phyloP scores from a whole-genome alignment of 768 basidiomycete genomes.

The Russula compacta region DNA sequence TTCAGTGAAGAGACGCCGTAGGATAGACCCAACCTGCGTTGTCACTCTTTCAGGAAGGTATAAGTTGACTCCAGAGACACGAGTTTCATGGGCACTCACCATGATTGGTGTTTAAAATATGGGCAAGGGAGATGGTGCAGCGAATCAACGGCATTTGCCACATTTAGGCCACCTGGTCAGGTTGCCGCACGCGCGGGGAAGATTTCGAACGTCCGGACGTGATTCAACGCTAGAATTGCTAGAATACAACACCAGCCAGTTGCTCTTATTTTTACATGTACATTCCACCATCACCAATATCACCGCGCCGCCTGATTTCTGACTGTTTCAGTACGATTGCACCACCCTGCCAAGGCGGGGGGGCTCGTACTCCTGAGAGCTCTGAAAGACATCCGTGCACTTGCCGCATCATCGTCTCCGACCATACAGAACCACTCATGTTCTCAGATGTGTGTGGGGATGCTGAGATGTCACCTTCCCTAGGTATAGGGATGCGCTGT shows the following conservation, averaged over 20 bases:
- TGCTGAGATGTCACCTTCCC: not conserved
- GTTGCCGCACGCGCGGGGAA: not conserved
- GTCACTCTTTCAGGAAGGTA: conserved; percentile 33
- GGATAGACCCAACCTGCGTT: conserved; percentile 36
- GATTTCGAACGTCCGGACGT: not conserved
- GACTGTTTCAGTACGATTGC: not conserved
- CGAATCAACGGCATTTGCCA: not conserved
- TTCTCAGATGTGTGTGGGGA: not conserved
- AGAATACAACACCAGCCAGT: not conserved
- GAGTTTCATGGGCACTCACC: conserved; percentile 3
- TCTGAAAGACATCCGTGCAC: conserved; percentile 5
- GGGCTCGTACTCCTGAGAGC: not conserved
- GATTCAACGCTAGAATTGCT: not conserved
- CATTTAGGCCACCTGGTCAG: not conserved
- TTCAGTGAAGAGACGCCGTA: not conserved
- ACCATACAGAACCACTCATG: conserved; percentile 1
- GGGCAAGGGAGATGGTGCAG: not conserved
- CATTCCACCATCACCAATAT: conserved; percentile 22
- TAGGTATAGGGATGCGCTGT: conserved; percentile 3
- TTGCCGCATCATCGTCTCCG: conserved; percentile 4
- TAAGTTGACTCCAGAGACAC: not conserved
- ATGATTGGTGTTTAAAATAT: not conserved
- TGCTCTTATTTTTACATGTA: conserved; percentile 16
- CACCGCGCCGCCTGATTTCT: not conserved
- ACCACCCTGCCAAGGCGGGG: conserved; percentile 6